Evolutionary conservation across 176 grass and related monocot species (phyloP).

Genomic region (Musa acuminata): DNA sequence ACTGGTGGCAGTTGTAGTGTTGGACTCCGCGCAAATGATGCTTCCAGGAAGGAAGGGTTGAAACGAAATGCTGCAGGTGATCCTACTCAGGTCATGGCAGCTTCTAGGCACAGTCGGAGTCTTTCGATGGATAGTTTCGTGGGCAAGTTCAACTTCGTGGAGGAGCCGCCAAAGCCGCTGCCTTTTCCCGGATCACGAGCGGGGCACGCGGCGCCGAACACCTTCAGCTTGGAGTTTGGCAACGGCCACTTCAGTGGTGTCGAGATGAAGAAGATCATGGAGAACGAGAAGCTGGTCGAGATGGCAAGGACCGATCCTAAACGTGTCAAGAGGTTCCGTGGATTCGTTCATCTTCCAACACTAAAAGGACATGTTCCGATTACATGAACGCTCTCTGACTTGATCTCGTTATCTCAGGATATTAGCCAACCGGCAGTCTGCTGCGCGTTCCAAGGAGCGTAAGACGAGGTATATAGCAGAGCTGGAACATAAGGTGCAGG

Average conservation of each 20-base stretch:
- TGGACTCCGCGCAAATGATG: constrained; percentile 24
- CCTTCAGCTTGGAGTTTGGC: constrained; percentile 66
- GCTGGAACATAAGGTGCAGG: constrained; percentile 93
- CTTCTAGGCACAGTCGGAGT: constrained; percentile 45
- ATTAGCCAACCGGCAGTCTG: constrained; percentile 85
- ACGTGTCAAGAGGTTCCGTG: constrained; percentile 63
- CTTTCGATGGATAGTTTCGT: constrained; percentile 80
- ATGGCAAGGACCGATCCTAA: constrained; percentile 92
- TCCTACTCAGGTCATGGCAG: neutral
- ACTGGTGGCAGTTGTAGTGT: constrained; percentile 13
- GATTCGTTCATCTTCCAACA: neutral
- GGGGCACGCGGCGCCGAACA: neutral
- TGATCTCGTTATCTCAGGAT: constrained; percentile 39
- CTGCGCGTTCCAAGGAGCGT: constrained; percentile 92
- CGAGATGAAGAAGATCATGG: constrained; percentile 94
- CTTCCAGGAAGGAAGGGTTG: constrained; percentile 28
- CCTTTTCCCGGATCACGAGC: constrained; percentile 18
- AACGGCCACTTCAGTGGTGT: constrained; percentile 60
- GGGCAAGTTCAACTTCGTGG: constrained; percentile 54
- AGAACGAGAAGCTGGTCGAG: constrained; percentile 87
- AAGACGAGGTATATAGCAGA: constrained; percentile 82
- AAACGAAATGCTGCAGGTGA: constrained; percentile 51
- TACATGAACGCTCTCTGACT: neutral
- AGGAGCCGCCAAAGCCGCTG: constrained; percentile 7
- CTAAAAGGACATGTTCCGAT: neutral